Percentiles rank a stretch among this genome's conserved stretches.
Evolutionary conservation across 2,329 filamentous ascomycete genomes (phyloP).

Genomic region (Graphiopsis chlorocephala): DNA sequence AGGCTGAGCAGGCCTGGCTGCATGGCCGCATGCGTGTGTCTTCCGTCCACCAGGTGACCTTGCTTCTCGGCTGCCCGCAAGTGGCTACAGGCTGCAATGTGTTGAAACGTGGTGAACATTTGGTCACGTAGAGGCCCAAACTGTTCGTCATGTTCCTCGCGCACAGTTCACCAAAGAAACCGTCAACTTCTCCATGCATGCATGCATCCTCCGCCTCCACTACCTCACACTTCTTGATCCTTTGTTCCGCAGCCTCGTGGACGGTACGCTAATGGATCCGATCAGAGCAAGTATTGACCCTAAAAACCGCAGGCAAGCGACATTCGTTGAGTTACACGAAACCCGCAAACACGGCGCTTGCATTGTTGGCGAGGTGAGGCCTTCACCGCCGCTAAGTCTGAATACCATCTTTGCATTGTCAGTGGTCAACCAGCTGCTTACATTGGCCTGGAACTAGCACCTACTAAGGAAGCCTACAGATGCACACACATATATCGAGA

Average conservation of each 20-base stretch:
- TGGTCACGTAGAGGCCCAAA: background rate
- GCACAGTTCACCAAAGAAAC: background rate
- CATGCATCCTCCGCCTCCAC: background rate
- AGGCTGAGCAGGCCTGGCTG: background rate
- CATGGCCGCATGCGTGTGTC: background rate
- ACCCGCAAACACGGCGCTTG: background rate
- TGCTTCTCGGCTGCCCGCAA: background rate
- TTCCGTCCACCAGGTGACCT: background rate
- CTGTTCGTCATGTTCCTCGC: background rate
- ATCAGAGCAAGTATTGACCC: background rate
- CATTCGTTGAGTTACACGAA: background rate
- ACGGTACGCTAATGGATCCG: background rate
- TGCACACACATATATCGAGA: no score
- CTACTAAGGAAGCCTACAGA: no score
- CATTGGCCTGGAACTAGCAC: no score
- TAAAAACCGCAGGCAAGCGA: background rate
- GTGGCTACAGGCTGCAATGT: background rate
- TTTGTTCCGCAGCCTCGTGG: background rate
- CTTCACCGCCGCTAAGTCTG: background rate
- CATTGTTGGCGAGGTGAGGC: background rate
- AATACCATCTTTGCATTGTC: no score
- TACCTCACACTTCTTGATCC: background rate
- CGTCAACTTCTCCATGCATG: background rate
- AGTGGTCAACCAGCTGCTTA: no score
- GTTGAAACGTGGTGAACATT: background rate